phyloP scores from a whole-genome alignment of 192 early-diverging fungal genomes.

The Rhizophagus prolifer region DNA sequence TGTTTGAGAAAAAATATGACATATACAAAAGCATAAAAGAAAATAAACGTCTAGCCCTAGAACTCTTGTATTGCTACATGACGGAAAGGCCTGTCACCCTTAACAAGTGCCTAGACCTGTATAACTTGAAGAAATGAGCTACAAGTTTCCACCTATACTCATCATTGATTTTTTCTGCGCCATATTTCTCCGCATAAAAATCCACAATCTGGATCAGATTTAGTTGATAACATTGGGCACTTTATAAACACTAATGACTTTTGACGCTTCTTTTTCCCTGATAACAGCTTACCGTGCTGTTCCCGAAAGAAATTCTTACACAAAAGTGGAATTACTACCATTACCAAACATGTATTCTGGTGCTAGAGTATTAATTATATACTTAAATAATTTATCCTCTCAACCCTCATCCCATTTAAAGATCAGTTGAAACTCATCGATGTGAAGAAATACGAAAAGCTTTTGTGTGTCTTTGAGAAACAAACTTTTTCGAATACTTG shows the following conservation, averaged over 20 bases:
- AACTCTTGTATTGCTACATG: too few species aligned
- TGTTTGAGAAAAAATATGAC: too few species aligned
- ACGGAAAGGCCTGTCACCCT: too few species aligned
- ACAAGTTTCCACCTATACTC: constrained; percentile 27
- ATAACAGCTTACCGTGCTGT: constrained; percentile 23
- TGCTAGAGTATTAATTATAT: not conserved
- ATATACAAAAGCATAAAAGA: too few species aligned
- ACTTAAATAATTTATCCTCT: not conserved
- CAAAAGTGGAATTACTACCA: not conserved
- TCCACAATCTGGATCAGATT: constrained; percentile 16
- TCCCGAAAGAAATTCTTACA: constrained; percentile 1
- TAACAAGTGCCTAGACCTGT: too few species aligned
- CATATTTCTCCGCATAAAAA: too few species aligned
- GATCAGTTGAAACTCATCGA: constrained; percentile 20
- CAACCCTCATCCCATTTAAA: not conserved
- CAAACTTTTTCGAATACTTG: constrained; percentile 9
- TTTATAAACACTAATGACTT: constrained; percentile 15
- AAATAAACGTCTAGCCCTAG: too few species aligned
- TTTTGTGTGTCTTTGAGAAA: constrained; percentile 1
- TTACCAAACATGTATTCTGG: too few species aligned
- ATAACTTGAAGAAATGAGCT: constrained; percentile 20
- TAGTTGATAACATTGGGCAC: constrained; percentile 16
- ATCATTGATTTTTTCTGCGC: constrained; percentile 7
- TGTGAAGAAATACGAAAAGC: constrained; percentile 10
- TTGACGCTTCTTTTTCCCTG: constrained; percentile 18